Evolutionary conservation across 2,329 filamentous ascomycete genomes (phyloP).

Genomic region (Pyrenophora teres): DNA sequence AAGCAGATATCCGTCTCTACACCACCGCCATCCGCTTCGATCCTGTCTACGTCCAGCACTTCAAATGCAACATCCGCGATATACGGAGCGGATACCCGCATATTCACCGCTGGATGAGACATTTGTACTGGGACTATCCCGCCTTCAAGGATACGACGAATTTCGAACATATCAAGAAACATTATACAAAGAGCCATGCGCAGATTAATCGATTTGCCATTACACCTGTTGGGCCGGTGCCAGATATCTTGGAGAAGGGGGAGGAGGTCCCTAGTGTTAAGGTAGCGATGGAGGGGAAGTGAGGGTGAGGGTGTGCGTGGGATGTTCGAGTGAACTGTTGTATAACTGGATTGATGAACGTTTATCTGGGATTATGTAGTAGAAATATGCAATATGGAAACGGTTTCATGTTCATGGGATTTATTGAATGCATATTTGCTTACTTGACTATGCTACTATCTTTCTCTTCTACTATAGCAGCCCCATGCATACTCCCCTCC

Average conservation of each 20-base stretch:
- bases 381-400: neutral
- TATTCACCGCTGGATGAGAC: conserved; percentile 79
- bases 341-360: too few relatives aligned
- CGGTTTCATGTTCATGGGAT: too few relatives aligned
- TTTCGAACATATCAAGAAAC: conserved; percentile 92
- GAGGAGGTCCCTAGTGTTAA: conserved; percentile 72
- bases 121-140: conserved; percentile 77
- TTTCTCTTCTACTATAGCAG: too few relatives aligned
- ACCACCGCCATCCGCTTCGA: conserved; percentile 68
- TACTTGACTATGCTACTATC: neutral
- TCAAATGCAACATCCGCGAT: conserved; percentile 82
- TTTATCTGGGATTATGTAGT: too few relatives aligned
- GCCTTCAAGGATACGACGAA: conserved; percentile 84
- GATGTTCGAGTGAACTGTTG: too few relatives aligned
- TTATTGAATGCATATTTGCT: too few relatives aligned
- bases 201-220: conserved; percentile 72
- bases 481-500: too few relatives aligned
- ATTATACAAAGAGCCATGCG: conserved; percentile 68
- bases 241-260: conserved; percentile 76
- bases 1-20: conserved; percentile 58
- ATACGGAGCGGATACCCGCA: conserved; percentile 82
- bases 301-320: too few relatives aligned
- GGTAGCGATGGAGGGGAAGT: conserved; percentile 21
- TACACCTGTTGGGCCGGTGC: conserved; percentile 82
- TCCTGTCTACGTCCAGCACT: conserved; percentile 61